phyloP scores from a whole-genome alignment of 768 basidiomycete species.

The Boletus insuetus region DNA sequence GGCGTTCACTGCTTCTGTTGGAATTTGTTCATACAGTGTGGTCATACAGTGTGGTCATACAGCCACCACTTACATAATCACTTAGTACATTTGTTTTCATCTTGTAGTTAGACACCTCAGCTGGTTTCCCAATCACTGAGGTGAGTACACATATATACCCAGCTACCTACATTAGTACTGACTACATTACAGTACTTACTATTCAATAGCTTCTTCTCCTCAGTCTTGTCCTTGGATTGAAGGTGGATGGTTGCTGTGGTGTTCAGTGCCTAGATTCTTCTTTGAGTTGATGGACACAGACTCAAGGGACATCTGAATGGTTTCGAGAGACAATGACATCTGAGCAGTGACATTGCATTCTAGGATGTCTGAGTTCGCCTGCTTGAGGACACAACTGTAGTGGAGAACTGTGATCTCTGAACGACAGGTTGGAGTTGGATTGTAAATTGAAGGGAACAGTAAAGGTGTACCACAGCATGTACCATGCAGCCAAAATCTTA shows the following conservation, averaged over 20 bases:
- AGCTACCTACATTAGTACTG: too few species aligned
- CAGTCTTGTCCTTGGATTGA: slow-evolving; percentile 9
- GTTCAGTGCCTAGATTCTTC: slow-evolving; percentile 7
- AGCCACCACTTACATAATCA: too few species aligned
- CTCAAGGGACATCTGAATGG: slow-evolving; percentile 29
- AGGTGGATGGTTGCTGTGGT: slow-evolving; percentile 14
- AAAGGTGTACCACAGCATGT: slow-evolving; percentile 5
- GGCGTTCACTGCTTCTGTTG: too few species aligned
- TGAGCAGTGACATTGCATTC: slow-evolving; percentile 58
- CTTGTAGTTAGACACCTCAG: too few species aligned
- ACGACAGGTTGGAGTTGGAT: slow-evolving; percentile 52
- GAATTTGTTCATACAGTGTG: too few species aligned
- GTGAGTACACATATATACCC: too few species aligned
- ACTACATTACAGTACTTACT: too few species aligned
- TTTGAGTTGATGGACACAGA: slow-evolving; percentile 26
- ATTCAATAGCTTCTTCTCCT: slow-evolving; percentile 5
- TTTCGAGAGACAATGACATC: slow-evolving; percentile 46
- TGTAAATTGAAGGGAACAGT: background rate
- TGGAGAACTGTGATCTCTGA: slow-evolving; percentile 52
- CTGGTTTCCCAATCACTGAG: too few species aligned
- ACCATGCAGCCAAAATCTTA: slow-evolving; percentile 48
- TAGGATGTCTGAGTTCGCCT: slow-evolving; percentile 60
- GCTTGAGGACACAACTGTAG: slow-evolving; percentile 61
- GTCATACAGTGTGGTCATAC: too few species aligned
- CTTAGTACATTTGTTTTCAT: too few species aligned